Conservation (phyloP, 352 stramenopile species). For the Aphanomyces invadans region DNA sequence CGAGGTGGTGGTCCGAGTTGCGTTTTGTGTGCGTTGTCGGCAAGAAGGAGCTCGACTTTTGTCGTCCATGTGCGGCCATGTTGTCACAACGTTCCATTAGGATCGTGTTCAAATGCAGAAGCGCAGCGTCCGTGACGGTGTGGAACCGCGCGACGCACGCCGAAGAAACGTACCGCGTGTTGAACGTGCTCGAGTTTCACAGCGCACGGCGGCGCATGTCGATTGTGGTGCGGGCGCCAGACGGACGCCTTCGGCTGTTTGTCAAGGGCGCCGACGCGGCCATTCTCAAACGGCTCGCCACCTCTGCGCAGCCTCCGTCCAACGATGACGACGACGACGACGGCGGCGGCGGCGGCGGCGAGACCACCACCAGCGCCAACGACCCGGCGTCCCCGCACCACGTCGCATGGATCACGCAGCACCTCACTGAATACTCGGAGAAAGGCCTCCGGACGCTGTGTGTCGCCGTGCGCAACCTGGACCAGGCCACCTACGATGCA, state of each 20-base stretch:
- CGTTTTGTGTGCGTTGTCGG: not conserved
- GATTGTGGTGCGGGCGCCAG: conserved; percentile 69
- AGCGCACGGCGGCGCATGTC: conserved; percentile 91
- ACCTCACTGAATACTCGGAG: conserved; percentile 61
- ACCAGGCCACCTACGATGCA: conserved; percentile 37
- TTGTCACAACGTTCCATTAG: too few relatives aligned
- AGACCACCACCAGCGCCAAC: too few relatives aligned
- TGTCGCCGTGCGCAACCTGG: conserved; percentile 55
- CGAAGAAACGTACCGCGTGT: conserved; percentile 35
- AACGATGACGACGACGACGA: conserved; percentile 19
- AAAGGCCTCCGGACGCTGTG: conserved; percentile 73
- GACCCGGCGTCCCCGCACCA: too few relatives aligned
- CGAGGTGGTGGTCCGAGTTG: not conserved
- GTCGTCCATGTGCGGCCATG: too few relatives aligned
- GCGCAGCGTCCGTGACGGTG: not conserved
- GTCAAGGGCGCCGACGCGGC: conserved; percentile 77
- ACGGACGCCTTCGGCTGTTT: conserved; percentile 56
- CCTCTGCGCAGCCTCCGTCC: not conserved
- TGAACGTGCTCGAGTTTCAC: conserved; percentile 89
- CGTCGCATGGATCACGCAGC: conserved; percentile 40
- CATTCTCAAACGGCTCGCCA: conserved; percentile 54
- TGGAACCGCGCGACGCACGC: not conserved
- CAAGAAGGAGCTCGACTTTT: too few relatives aligned
- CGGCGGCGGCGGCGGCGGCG: too few relatives aligned
- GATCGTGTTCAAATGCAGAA: conserved; percentile 24